phyloP scores from a whole-genome alignment of 2,329 filamentous ascomycete species.

The Uncinocarpus reesii region DNA sequence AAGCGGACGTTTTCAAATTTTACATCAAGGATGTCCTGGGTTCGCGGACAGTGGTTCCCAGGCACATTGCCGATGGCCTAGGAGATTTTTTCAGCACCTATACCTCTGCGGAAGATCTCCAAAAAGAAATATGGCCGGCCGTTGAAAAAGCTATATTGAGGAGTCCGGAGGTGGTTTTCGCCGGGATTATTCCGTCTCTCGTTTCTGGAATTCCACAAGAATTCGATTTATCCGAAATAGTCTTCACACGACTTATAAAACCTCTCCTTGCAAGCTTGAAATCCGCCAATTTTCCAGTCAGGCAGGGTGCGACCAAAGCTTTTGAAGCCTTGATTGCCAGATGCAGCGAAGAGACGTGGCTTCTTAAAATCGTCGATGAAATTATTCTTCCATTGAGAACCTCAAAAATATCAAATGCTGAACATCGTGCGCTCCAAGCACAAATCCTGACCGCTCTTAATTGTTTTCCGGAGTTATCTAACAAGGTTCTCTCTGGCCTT shows the following conservation, averaged over 20 bases:
- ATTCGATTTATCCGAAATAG: conserved; percentile 66
- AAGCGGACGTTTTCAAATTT: conserved; percentile 66
- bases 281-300: conserved; percentile 71
- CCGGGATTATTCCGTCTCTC: conserved; percentile 65
- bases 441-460: conserved; percentile 64
- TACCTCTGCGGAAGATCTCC: conserved; percentile 61
- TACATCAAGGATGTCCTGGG: conserved; percentile 77
- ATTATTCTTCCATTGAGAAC: conserved; percentile 68
- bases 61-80: conserved; percentile 62
- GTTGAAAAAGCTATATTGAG: conserved; percentile 82
- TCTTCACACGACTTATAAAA: conserved; percentile 66
- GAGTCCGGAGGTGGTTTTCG: conserved; percentile 79
- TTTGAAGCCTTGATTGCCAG: conserved; percentile 60
- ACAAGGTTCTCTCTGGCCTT: conserved; percentile 57
- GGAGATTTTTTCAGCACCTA: conserved; percentile 75
- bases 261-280: conserved; percentile 83
- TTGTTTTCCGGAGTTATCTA: conserved; percentile 51
- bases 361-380: conserved; percentile 65
- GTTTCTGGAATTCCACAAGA: conserved; percentile 56
- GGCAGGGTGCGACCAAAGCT: conserved; percentile 62
- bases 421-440: conserved; percentile 73
- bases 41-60: conserved; percentile 60
- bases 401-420: conserved; percentile 71
- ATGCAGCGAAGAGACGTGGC: conserved; percentile 47
- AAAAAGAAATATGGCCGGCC: conserved; percentile 63